These are phyloP conservation scores for Thermothelomyces thermophilus DNA, from an alignment of 2,329 filamentous ascomycete species.

Conservation along the genomic window DNA sequence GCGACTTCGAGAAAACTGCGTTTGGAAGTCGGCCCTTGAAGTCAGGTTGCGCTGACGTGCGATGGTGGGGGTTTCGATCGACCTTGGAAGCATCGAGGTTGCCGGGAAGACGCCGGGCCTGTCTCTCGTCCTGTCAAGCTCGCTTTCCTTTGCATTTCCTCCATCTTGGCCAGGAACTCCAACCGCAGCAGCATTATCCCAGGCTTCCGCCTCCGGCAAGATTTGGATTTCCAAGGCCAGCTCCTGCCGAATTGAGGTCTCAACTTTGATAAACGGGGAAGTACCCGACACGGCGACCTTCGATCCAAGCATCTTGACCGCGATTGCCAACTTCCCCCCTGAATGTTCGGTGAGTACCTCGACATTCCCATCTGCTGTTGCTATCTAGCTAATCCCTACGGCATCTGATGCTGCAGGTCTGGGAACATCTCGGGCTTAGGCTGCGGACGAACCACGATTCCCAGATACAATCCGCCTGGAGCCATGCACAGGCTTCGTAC, in stretches of 20 bases:
- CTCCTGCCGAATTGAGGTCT: slow-evolving; percentile 21
- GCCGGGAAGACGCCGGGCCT: slow-evolving; percentile 10
- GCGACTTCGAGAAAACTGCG: too few relatives aligned
- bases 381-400: background rate
- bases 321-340: slow-evolving; percentile 7
- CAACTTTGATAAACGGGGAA: slow-evolving; percentile 14
- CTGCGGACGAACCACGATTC: slow-evolving; percentile 16
- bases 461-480: background rate
- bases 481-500: slow-evolving; percentile 9
- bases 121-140: slow-evolving; percentile 18
- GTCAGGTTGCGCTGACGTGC: background rate
- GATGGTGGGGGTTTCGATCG: slow-evolving; percentile 14
- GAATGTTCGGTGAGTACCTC: slow-evolving; percentile 18
- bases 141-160: slow-evolving; percentile 13
- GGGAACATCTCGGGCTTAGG: slow-evolving; percentile 22
- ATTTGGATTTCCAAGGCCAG: slow-evolving; percentile 25
- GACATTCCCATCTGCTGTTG: background rate
- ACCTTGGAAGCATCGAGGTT: slow-evolving; percentile 21
- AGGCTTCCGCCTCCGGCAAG: slow-evolving; percentile 12
- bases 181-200: slow-evolving; percentile 12
- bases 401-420: slow-evolving; percentile 16
- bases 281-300: background rate
- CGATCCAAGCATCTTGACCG: slow-evolving; percentile 4
- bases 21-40: background rate
- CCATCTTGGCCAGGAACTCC: background rate